Conservation (phyloP, 352 stramenopile species). For the Phytophthora nicotianae region DNA sequence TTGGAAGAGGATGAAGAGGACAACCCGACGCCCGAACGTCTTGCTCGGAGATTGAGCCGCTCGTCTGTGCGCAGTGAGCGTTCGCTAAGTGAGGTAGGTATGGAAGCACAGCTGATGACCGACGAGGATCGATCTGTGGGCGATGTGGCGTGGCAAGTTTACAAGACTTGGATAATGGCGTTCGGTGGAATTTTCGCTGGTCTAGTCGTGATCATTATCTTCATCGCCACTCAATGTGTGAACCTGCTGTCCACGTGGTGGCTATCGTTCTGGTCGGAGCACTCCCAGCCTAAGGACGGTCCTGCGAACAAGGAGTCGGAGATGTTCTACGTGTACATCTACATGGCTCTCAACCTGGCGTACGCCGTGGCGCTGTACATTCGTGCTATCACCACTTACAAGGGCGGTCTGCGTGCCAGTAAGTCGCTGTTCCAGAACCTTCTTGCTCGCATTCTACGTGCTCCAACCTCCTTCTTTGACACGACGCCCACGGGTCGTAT, state of each 20-base stretch:
- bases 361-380: conserved; percentile 72
- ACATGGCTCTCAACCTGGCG: conserved; percentile 68
- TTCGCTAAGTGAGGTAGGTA: conserved; percentile 36
- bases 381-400: conserved; percentile 63
- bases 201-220: conserved; percentile 49
- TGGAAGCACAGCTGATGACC: conserved; percentile 52
- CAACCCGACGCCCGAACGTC: conserved; percentile 35
- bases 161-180: conserved; percentile 69
- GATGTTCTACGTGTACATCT: conserved; percentile 88
- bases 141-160: conserved; percentile 65
- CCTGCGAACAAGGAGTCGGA: conserved; percentile 39
- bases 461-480: conserved; percentile 85
- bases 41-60: conserved; percentile 46
- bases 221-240: conserved; percentile 49
- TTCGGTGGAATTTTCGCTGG: conserved; percentile 64
- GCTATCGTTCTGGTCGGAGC: conserved; percentile 50
- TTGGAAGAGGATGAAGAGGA: conserved; percentile 53
- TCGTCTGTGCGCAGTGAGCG: conserved; percentile 63
- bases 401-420: conserved; percentile 59
- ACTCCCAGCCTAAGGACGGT: conserved; percentile 26
- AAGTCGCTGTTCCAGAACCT: conserved; percentile 66
- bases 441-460: conserved; percentile 90
- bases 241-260: conserved; percentile 76
- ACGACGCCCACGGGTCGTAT: conserved; percentile 80
- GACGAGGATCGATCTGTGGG: conserved; percentile 75